phyloP scores from a whole-genome alignment of 2,329 filamentous ascomycete species.

The Phialophora expanda region DNA sequence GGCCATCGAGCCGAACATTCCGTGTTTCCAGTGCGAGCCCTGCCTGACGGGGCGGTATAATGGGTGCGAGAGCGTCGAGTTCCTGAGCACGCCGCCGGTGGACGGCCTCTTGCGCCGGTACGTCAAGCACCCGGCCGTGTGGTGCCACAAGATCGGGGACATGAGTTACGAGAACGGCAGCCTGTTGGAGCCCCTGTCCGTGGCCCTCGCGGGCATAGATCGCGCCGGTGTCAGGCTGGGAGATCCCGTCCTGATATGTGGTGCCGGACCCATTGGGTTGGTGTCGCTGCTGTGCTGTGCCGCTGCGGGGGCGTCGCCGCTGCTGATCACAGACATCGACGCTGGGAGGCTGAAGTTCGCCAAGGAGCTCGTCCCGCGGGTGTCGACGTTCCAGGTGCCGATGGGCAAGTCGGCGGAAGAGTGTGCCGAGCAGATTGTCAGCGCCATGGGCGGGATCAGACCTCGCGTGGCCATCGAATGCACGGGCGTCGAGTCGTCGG shows the following conservation, averaged over 20 bases:
- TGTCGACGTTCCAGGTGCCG: constrained; percentile 69
- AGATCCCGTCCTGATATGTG: constrained; percentile 86
- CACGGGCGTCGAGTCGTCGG: constrained; percentile 90
- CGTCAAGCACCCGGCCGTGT: constrained; percentile 90
- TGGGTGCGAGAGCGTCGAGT: constrained; percentile 82
- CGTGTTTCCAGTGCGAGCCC: constrained; percentile 87
- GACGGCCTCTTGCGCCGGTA: constrained; percentile 86
- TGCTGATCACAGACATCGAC: constrained; percentile 95
- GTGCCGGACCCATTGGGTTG: constrained; percentile 91
- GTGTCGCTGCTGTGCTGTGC: constrained; percentile 83
- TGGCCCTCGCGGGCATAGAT: constrained; percentile 86
- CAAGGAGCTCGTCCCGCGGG: constrained; percentile 77
- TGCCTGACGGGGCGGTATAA: constrained; percentile 95
- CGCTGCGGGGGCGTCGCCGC: constrained; percentile 85
- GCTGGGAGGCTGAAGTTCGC: constrained; percentile 83
- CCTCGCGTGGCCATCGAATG: constrained; percentile 86
- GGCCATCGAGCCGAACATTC: constrained; percentile 91
- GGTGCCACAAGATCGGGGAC: constrained; percentile 94
- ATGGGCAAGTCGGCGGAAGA: constrained; percentile 63
- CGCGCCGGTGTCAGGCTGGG: constrained; percentile 79
- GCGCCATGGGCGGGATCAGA: constrained; percentile 76
- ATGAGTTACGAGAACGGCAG: constrained; percentile 93
- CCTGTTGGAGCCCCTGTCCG: constrained; percentile 85
- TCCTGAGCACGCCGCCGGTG: constrained; percentile 89
- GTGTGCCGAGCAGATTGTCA: constrained; percentile 70